phyloP scores from a whole-genome alignment of 2,329 filamentous ascomycete genomes.

The Botrytis medusae region DNA sequence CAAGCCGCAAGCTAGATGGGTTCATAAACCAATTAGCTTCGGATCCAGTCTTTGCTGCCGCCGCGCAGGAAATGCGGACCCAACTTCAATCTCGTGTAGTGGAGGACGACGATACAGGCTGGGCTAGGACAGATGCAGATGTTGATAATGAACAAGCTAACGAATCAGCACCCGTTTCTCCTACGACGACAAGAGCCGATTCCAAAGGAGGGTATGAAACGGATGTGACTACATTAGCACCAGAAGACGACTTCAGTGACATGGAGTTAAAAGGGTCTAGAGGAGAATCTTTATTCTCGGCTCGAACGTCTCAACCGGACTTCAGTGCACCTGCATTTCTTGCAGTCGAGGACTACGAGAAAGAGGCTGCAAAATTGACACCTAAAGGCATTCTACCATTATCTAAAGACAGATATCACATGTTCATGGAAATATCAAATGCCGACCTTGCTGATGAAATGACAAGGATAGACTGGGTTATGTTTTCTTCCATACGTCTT shows the following conservation, averaged over 20 bases:
- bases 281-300: slow-evolving; percentile 32
- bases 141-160: slow-evolving; percentile 34
- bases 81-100: slow-evolving; percentile 69
- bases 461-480: slow-evolving; percentile 95
- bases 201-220: slow-evolving; percentile 21
- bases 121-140: slow-evolving; percentile 79
- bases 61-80: slow-evolving; percentile 80
- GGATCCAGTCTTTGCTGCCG: slow-evolving; percentile 79
- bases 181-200: slow-evolving; percentile 27
- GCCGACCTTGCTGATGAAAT: slow-evolving; percentile 88
- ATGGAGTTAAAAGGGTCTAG: slow-evolving; percentile 33
- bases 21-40: slow-evolving; percentile 75
- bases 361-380: slow-evolving; percentile 70
- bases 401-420: slow-evolving; percentile 84
- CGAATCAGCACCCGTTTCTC: slow-evolving; percentile 32
- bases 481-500: slow-evolving; percentile 93
- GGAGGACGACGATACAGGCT: slow-evolving; percentile 89
- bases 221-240: slow-evolving; percentile 5
- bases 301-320: slow-evolving; percentile 28
- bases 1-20: slow-evolving; percentile 67
- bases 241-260: slow-evolving; percentile 29
- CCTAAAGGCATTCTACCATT: slow-evolving; percentile 68
- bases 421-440: slow-evolving; percentile 82
- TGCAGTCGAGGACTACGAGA: slow-evolving; percentile 76
- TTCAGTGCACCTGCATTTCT: slow-evolving; percentile 49